Evolutionary conservation across 805 yeast genomes (phyloP), one percentile per base, ranked within the genome.

Genomic region (Zygosaccharomyces gambellarensis): DNA sequence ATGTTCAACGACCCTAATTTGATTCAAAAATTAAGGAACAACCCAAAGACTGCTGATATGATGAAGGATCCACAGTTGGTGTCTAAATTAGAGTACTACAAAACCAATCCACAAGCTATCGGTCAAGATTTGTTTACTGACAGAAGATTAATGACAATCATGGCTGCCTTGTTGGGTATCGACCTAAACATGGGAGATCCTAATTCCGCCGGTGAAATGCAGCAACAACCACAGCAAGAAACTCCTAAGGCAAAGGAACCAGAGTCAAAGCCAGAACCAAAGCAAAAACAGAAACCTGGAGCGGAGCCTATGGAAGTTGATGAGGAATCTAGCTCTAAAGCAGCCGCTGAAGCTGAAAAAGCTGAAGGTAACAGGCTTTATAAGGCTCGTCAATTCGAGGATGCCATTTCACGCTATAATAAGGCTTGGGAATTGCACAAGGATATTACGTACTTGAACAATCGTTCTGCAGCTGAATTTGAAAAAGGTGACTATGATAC

Each of bases 401-500:
- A 85, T 63, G 99, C 99, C 39, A 92, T 94, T 65, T 88, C 73
- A 49, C 74, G 81, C 54, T 94, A 94, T 72, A 75, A 87, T 65
- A 78, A 82, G 64, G 99, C 99, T 1, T 94, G 89, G 86, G 85
- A 83, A 30, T 67, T 82, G 19, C 71, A 75, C 71, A 78, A 82
- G 63, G 98, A 94, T 66, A 88, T 92, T 63, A 92, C 98, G 0
- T 94, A 86, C 67, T 77, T 94, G 67, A 94, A 95, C 76, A 94
- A 94, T 77, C 82, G 95, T 63, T 94, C 99, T 36, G 98, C 99
- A 49, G 99, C 99, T 30, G 96, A 94, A 71, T 94, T 71, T 64
- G 99, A 94, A 73, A 89, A 90, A 69, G 96, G 94, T 54, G 97
- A 90, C 63, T 87, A 79, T 62, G 96, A 90, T 50, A 71, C 83